Evolutionary conservation across 2,329 filamentous ascomycete species (phyloP), one percentile per base, ranked within the genome.

Genomic region (Colletotrichum agaves): DNA sequence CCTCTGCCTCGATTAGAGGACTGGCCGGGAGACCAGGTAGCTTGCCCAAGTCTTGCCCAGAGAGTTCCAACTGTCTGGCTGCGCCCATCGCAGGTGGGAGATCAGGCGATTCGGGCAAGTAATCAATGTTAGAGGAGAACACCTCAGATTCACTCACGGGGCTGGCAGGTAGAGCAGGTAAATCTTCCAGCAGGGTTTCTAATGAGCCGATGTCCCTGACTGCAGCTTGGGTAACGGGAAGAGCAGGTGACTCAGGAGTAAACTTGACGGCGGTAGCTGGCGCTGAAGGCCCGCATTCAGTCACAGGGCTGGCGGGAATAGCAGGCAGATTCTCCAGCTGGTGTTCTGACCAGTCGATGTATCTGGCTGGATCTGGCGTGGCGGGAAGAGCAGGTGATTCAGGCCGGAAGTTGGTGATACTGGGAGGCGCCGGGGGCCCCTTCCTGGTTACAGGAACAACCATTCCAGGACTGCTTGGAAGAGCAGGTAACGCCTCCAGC

Each of bases 151-250:
- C 46, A 6, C 21, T n/a, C 53, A 19, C 33, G 35, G 33, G 72
- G 60, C 53, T 69, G 56, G 23, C 61, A n/a, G 15, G 64, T 17
- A 67, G 75, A 21, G 55, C 46, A 19, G 67, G 69, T 23, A 71
- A 31, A 19, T 70, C 46, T 15, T 41, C 56, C 15, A 65, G 19
- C 15, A 62, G 46, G 15, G 52, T 23, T 17, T 61, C 53, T 4
- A 47, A 37, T 21, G 43, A 15, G 8, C 39, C 46, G 7, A 55
- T 3, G 11, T 39, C 44, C 23, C 39, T 43, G 12, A 7, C 10
- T n/a, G 46, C n/a, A 5, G 15, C 39, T 33, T 52, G 23, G 12
- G 15, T 13, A 4, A 17, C 19, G n/a, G 60, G 63, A 21, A 61
- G 58, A 21, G 58, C 47, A 21, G 58, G 58, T 19, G 58, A 61